These are phyloP conservation scores for Glebionis coronaria DNA, from an alignment of 129 eudicot species.

Conservation along the genomic window DNA sequence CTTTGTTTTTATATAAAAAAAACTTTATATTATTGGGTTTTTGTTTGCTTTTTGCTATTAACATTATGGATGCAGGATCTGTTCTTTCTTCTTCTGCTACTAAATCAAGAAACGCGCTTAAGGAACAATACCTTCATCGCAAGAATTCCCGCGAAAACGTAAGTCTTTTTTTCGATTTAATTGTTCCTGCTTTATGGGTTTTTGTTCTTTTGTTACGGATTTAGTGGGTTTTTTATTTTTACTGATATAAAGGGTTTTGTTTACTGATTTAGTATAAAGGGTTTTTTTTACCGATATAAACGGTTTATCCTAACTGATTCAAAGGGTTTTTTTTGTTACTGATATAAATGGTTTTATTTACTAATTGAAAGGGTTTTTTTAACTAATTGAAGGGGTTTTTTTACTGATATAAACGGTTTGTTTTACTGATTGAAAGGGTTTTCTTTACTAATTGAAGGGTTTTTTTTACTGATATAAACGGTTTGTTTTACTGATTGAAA, in stretches of 20 bases:
- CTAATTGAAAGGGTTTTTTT: background rate
- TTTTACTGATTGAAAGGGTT: background rate
- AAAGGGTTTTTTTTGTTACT: too few species aligned
- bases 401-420: too few species aligned
- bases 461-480: too few species aligned
- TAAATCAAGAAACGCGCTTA: constrained; percentile 59
- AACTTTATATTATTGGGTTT: constrained; percentile 13
- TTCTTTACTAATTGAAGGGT: too few species aligned
- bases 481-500: too few species aligned
- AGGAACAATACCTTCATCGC: constrained; percentile 61
- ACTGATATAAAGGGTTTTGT: too few species aligned
- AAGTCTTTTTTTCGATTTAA: background rate
- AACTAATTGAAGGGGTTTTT: background rate
- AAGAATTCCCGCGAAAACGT: constrained; percentile 71
- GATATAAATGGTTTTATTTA: background rate
- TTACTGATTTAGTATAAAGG: background rate
- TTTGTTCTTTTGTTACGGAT: background rate
- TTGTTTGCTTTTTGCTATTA: constrained; percentile 24
- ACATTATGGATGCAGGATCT: constrained; percentile 80
- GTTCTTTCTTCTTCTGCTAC: constrained; percentile 30
- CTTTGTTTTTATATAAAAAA: constrained; percentile 11
- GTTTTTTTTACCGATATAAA: too few species aligned
- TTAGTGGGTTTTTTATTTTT: background rate
- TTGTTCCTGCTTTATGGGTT: background rate
- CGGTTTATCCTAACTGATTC: too few species aligned